Percentiles rank a stretch among this genome's conserved stretches.
These are phyloP conservation scores for Phytophthora chlamydospora DNA, from an alignment of 352 stramenopile species.

Conservation along the genomic window DNA sequence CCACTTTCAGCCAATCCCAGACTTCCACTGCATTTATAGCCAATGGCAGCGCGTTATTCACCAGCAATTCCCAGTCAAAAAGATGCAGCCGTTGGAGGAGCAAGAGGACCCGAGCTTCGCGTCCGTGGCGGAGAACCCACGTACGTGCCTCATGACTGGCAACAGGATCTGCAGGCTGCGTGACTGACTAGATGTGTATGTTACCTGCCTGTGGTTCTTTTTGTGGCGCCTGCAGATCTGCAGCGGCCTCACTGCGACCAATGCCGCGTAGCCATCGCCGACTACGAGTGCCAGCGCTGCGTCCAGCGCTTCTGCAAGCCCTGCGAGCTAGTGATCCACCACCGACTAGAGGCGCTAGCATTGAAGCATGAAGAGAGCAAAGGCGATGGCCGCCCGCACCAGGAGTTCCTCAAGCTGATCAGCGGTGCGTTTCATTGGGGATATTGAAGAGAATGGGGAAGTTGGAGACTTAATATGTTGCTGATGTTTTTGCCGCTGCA, in stretches of 20 bases:
- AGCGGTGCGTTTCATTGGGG: conserved; percentile 36
- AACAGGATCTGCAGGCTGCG: not conserved
- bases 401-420: conserved; percentile 48
- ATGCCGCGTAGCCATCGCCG: conserved; percentile 45
- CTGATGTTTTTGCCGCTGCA: conserved; percentile 26
- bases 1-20: not conserved
- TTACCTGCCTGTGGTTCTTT: conserved; percentile 2
- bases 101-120: conserved; percentile 46
- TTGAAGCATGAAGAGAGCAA: conserved; percentile 52
- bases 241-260: conserved; percentile 45
- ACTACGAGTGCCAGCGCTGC: conserved; percentile 54
- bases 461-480: not conserved
- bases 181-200: conserved; percentile 4
- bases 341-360: conserved; percentile 30
- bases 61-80: conserved; percentile 18
- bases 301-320: conserved; percentile 46
- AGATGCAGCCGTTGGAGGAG: conserved; percentile 44
- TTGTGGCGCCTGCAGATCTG: conserved; percentile 39
- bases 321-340: conserved; percentile 58
- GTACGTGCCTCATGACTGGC: conserved; percentile 22
- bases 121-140: conserved; percentile 35
- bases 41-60: not conserved
- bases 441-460: not conserved
- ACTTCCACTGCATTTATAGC: conserved; percentile 13
- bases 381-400: conserved; percentile 50